Base-by-base conservation (phyloP, 2,329 filamentous ascomycete species). In the Botrytis medusae region DNA sequence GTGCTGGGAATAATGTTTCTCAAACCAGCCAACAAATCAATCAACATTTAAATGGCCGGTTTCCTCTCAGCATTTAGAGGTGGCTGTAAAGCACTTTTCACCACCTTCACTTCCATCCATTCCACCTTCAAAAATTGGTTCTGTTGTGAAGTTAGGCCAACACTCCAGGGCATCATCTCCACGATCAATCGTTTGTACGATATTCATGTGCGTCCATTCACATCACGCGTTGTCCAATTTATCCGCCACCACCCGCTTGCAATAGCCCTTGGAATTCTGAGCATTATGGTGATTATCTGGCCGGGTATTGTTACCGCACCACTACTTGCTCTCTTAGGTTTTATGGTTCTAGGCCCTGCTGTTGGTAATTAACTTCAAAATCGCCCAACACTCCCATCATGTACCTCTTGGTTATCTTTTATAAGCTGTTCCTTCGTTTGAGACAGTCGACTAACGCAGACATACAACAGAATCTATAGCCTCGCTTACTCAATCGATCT, bases 391-490 rank as follows among this genome's bases (percentile, higher is more conserved):
- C 14, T 16, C 44, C 37, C 18, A 5, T 60, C 29, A 34, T 29
- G 10, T 5, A 18, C 37, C 18, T 9, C 18, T 46, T 29, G 4
- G 4, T 16, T n/a, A n/a, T 18, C 10, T 20, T 20, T 46, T 34
- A 2, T 4, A n/a, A n/a, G 0, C 14, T 40, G 6, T 7, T n/a
- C 25, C 4, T 25, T 29, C n/a, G 1, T 29, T 25, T 1, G 20
- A 16, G 16, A 16, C 1, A 14, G 2, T 14, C 2, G 20, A 40
- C 65, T 68, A 42, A 68, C 10, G 14, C 22, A 25, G 7, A 2
- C 22, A 2, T 1, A 1, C 1, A 29, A 42, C 51, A 71, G 57
- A 18, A 51, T 71, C 69, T 6, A 14, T 71, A 2, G 69, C 69
- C 4, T 18, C 57, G 10, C 6, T 61, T 1, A 37, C 22, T 2